Conservation (phyloP, 1,284 basidiomycete species). For the Macrocybe sp. region DNA sequence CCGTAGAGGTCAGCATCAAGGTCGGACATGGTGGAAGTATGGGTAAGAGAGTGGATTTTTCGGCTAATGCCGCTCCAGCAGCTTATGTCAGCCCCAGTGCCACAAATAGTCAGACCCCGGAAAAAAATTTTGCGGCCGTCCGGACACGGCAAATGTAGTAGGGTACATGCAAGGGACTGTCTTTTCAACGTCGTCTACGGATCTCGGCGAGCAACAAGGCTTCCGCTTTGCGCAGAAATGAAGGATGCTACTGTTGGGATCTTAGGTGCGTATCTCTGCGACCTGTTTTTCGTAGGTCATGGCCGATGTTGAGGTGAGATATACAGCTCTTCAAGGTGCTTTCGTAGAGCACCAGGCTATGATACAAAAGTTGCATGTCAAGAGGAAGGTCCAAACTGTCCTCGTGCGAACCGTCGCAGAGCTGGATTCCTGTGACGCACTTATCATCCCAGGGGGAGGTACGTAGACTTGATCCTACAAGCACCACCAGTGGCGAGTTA, state of each 20-base stretch:
- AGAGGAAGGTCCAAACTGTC: slow-evolving; percentile 43
- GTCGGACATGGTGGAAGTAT: slow-evolving; percentile 55
- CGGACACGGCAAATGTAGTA: background rate
- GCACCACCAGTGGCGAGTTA: background rate
- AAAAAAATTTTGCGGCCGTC: no score
- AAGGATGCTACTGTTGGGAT: slow-evolving; percentile 30
- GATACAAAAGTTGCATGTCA: slow-evolving; percentile 52
- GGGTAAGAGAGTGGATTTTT: slow-evolving; percentile 19
- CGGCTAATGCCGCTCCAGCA: slow-evolving; percentile 7
- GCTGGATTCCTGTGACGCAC: slow-evolving; percentile 72
- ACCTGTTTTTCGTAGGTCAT: background rate
- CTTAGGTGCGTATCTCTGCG: slow-evolving; percentile 27
- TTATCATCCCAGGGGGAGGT: slow-evolving; percentile 93
- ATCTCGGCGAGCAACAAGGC: background rate
- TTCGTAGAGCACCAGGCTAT: slow-evolving; percentile 85
- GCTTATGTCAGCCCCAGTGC: slow-evolving; percentile 12
- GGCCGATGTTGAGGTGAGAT: background rate
- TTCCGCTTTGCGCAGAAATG: background rate
- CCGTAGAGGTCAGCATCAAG: slow-evolving; percentile 84
- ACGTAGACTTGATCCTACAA: slow-evolving; percentile 13
- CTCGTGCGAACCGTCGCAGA: slow-evolving; percentile 78
- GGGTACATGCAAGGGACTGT: background rate
- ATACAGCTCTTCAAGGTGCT: slow-evolving; percentile 87
- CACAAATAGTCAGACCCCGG: no score
- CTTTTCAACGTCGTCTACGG: background rate